Conservation (phyloP, 2,329 filamentous ascomycete species). For the Massarina eburnea region DNA sequence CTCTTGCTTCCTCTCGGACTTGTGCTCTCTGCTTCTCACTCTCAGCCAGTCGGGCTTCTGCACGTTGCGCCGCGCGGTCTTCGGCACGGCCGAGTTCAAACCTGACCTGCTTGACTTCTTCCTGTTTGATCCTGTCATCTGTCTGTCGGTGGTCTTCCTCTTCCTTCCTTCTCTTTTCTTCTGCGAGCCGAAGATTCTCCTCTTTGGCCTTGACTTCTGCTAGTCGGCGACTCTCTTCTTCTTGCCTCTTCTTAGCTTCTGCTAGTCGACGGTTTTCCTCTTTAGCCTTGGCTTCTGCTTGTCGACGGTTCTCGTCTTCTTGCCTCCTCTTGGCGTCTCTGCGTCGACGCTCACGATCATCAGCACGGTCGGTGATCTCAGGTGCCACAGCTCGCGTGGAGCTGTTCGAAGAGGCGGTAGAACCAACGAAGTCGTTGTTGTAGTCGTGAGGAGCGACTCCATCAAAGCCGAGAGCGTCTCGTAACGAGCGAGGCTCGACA, state of each 20-base stretch:
- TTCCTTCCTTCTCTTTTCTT: conserved; percentile 25
- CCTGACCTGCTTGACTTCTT: conserved; percentile 28
- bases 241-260: conserved; percentile 24
- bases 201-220: conserved; percentile 14
- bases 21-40: conserved; percentile 21
- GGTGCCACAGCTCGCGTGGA: conserved; percentile 17
- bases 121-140: conserved; percentile 13
- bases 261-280: conserved; percentile 24
- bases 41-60: conserved; percentile 21
- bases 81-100: conserved; percentile 30
- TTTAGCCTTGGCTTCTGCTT: conserved; percentile 12
- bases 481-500: conserved; percentile 17
- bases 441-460: conserved; percentile 23
- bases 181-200: conserved; percentile 23
- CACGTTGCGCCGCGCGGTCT: conserved; percentile 20
- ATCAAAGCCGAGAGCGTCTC: conserved; percentile 14
- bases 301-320: conserved; percentile 24
- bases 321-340: conserved; percentile 24
- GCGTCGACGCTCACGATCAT: conserved; percentile 21
- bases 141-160: conserved; percentile 20
- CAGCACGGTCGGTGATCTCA: conserved; percentile 24
- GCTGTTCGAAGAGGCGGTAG: conserved; percentile 21
- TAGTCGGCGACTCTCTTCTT: conserved; percentile 23
- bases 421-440: conserved; percentile 17
- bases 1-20: conserved; percentile 12